phyloP scores from a whole-genome alignment of 768 basidiomycete species.

The Termitomyces sp. region DNA sequence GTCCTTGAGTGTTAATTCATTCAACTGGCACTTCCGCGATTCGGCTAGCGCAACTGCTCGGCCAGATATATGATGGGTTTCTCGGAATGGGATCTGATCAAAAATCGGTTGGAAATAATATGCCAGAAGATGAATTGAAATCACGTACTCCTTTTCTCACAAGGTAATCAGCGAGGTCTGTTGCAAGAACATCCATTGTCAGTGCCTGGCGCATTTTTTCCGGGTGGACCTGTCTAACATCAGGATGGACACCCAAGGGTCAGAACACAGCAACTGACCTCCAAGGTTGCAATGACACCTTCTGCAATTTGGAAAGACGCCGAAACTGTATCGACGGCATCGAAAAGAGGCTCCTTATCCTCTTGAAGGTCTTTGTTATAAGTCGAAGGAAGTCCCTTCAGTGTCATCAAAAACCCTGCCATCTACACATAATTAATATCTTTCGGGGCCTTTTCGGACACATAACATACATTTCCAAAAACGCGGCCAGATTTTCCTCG shows the following conservation, averaged over 20 bases:
- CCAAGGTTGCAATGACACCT: constrained; percentile 88
- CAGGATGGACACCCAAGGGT: not conserved
- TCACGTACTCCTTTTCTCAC: constrained; percentile 91
- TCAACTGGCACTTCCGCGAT: constrained; percentile 69
- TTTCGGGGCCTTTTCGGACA: not conserved
- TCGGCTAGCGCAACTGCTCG: constrained; percentile 95
- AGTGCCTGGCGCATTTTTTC: constrained; percentile 87
- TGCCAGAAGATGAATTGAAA: not conserved
- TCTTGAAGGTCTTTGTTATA: constrained; percentile 99
- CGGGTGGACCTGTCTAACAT: constrained; percentile 60
- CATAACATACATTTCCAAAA: constrained; percentile 73
- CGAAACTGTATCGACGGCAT: constrained; percentile 83
- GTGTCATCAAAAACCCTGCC: constrained; percentile 95
- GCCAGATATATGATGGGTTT: constrained; percentile 97
- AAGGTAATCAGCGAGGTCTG: constrained; percentile 98
- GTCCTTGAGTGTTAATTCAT: constrained; percentile 75
- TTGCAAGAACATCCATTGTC: constrained; percentile 97
- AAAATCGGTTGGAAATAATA: not conserved
- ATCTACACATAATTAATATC: constrained; percentile 44
- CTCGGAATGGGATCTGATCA: constrained; percentile 88
- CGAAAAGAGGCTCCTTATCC: constrained; percentile 97
- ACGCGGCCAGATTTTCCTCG: constrained; percentile 93
- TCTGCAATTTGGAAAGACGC: constrained; percentile 90
- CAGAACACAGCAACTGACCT: constrained; percentile 38
- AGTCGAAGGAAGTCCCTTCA: constrained; percentile 96